Evolutionary conservation across 164 flowering plant genomes (phyloP).

Genomic region (Magnolia changhungtana): DNA sequence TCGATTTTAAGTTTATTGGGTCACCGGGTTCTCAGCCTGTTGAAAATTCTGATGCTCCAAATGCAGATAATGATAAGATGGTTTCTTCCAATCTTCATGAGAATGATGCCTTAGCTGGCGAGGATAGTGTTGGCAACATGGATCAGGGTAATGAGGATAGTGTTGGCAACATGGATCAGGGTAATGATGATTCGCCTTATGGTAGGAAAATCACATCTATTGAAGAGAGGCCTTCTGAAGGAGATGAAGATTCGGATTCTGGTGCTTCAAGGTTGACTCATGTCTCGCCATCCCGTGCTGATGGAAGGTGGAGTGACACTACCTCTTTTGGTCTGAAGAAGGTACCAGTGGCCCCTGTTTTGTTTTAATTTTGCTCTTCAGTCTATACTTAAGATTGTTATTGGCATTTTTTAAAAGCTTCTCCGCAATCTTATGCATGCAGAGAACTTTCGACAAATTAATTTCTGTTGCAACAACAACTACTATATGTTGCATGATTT

Average conservation of each 20-base stretch:
- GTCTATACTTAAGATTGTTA: not conserved
- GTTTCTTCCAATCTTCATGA: slow-evolving; percentile 19
- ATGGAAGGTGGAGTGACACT: slow-evolving; percentile 72
- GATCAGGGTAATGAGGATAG: slow-evolving; percentile 36
- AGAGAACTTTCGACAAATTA: not conserved
- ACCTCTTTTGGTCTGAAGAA: slow-evolving; percentile 61
- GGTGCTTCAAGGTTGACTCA: slow-evolving; percentile 32
- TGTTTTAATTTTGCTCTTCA: not conserved
- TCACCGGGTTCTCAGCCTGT: slow-evolving; percentile 19
- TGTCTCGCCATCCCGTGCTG: slow-evolving; percentile 28
- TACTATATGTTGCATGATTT: not conserved
- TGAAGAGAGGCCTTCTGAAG: slow-evolving; percentile 37
- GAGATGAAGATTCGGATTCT: slow-evolving; percentile 33
- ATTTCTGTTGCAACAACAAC: not conserved
- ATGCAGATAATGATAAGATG: slow-evolving; percentile 11
- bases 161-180: slow-evolving; percentile 25
- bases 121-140: slow-evolving; percentile 15
- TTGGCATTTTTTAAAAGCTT: not conserved
- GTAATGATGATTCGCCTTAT: slow-evolving; percentile 68
- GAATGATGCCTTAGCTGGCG: slow-evolving; percentile 22
- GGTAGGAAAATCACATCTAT: slow-evolving; percentile 23
- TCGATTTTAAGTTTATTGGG: slow-evolving; percentile 37
- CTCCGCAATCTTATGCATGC: not conserved
- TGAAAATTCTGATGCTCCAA: not conserved
- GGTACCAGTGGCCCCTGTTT: slow-evolving; percentile 36